These are phyloP conservation scores for Juglanconis juglandina DNA, from an alignment of 2,329 filamentous ascomycete species.

Conservation along the genomic window DNA sequence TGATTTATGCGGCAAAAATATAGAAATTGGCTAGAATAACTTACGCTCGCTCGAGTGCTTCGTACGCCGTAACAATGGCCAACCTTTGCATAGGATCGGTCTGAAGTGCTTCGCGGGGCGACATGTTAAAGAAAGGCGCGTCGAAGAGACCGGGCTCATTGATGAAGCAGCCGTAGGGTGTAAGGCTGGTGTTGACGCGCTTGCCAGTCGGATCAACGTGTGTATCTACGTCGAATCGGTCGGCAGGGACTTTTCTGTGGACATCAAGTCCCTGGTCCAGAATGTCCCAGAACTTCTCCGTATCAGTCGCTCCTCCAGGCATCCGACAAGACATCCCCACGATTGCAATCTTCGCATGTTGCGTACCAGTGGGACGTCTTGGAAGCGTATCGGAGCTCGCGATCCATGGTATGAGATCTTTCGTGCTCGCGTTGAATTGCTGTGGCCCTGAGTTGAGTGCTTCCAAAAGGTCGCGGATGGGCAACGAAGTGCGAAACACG, in stretches of 20 bases:
- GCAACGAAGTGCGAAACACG: conserved; percentile 28
- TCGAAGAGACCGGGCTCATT: conserved; percentile 66
- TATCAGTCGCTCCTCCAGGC: conserved; percentile 55
- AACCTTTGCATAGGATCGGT: conserved; percentile 66
- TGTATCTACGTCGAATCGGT: conserved; percentile 34
- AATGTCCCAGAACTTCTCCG: conserved; percentile 60
- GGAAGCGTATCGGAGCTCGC: conserved; percentile 4
- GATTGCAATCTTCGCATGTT: conserved; percentile 60
- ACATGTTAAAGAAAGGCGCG: conserved; percentile 70
- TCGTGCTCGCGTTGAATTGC: neutral
- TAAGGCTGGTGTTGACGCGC: conserved; percentile 52
- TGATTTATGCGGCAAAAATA: too few relatives aligned
- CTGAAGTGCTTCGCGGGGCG: conserved; percentile 57
- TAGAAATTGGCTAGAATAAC: too few relatives aligned
- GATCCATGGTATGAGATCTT: conserved; percentile 26
- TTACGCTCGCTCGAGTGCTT: conserved; percentile 61
- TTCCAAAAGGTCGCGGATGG: conserved; percentile 24
- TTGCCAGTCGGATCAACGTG: conserved; percentile 61
- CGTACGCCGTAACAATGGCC: conserved; percentile 63
- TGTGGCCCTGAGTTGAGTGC: conserved; percentile 11
- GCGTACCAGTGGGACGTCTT: conserved; percentile 13
- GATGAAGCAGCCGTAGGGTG: conserved; percentile 45
- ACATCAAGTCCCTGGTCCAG: conserved; percentile 61
- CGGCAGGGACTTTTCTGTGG: conserved; percentile 52
- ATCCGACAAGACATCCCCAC: conserved; percentile 64